Conservation (phyloP, 208 protist genomes). For the Trypanosoma mega region DNA sequence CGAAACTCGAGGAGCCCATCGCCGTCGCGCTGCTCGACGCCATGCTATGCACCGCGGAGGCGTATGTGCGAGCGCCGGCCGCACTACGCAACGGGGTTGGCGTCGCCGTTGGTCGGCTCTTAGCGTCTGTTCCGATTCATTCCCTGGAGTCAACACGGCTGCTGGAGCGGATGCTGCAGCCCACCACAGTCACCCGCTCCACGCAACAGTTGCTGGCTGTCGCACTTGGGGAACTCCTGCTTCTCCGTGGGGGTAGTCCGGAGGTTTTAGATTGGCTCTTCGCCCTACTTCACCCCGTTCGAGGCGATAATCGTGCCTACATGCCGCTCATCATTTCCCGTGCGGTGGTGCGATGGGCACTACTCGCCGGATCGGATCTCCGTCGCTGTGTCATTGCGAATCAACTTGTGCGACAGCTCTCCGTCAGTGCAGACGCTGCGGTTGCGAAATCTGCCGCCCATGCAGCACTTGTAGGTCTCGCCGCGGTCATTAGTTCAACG, state of each 20-base stretch:
- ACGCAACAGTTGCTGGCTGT: constrained; percentile 41
- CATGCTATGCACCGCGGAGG: constrained; percentile 16
- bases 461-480: constrained; percentile 51
- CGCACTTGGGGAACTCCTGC: constrained; percentile 46
- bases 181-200: constrained; percentile 32
- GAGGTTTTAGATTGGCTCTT: constrained; percentile 44
- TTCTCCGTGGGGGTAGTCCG: constrained; percentile 14
- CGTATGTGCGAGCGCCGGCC: constrained; percentile 4
- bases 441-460: constrained; percentile 45
- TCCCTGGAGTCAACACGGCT: constrained; percentile 45
- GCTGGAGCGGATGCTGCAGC: constrained; percentile 42
- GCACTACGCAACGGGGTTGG: constrained; percentile 37
- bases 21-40: constrained; percentile 24
- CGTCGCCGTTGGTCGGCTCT: constrained; percentile 40
- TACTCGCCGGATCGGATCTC: constrained; percentile 45
- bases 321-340: constrained; percentile 59
- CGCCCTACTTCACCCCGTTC: constrained; percentile 47
- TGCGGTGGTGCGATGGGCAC: constrained; percentile 49
- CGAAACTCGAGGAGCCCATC: constrained; percentile 5
- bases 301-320: constrained; percentile 41
- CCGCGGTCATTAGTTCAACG: constrained; percentile 44
- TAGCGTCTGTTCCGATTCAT: constrained; percentile 41
- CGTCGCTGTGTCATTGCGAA: constrained; percentile 45
- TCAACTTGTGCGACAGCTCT: constrained; percentile 45
- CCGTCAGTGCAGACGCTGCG: constrained; percentile 9